Evolutionary conservation across 2,329 filamentous ascomycete genomes (phyloP), one percentile per base, ranked within the genome.

Genomic region (Aspergillus fumigatiaffinis): DNA sequence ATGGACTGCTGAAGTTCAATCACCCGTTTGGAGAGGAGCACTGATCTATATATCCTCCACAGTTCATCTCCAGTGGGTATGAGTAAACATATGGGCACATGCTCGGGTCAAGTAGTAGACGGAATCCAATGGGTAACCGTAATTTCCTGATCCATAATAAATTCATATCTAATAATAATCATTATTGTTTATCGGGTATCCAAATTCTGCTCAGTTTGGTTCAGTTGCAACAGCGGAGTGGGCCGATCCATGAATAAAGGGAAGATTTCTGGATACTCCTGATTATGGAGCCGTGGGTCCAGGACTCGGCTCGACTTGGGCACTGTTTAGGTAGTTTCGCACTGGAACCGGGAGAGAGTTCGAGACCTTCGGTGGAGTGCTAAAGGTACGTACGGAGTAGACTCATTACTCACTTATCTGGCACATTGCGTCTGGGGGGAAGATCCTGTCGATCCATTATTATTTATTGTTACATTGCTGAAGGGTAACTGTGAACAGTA

Each of bases 1-100:
- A 96, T 70, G 91, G 91, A 9, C 72, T 97, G 68, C 77, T 99
- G 65, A 99, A 99, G 78, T 99, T 97, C 73, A 99, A 99, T 73
- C 91, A 96, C 76, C 92, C 93, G 0, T 97, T 97, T 80, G 94
- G 94, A 0, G 88, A 89, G 67, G 80, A 80, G 53, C 63, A 50
- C 14, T 68, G 56, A 59, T 38, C n/a, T 25, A 28, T 42, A 32
- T 54, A 29, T 29, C 28, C n/a, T 8, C 12, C 32, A 6, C 32
- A 3, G 14, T 38, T 38, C 14, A 17, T 38, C 14, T 17, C 14
- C 32, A 17, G 14, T 17, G 5, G 1, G 32, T 17, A 38, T 17
- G 32, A 38, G 29, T 38, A 38, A 3, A 38, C 6, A 17, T 38
- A 5, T 17, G 17, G 32, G 5, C 6, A 38, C 4, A 6, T 38